These are phyloP conservation scores for Candida berthetii DNA, from an alignment of 805 yeast genomes.

Conservation along the genomic window DNA sequence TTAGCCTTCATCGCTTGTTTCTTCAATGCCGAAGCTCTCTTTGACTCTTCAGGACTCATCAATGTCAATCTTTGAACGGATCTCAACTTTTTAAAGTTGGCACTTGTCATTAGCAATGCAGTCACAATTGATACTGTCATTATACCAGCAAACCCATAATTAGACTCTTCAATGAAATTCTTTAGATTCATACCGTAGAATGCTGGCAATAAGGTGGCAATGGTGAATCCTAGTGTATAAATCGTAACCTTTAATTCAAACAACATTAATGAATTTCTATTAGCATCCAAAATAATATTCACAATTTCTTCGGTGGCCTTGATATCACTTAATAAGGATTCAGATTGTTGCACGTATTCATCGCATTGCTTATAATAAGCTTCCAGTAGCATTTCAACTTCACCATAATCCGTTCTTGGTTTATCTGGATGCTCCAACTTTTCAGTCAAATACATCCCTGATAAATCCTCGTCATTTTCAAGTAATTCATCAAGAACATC, in stretches of 20 bases:
- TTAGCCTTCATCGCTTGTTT: not conserved
- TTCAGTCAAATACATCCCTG: constrained; percentile 68
- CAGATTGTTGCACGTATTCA: constrained; percentile 89
- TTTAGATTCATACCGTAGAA: constrained; percentile 85
- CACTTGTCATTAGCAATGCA: constrained; percentile 47
- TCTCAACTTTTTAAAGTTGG: constrained; percentile 50
- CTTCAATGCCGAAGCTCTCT: constrained; percentile 3
- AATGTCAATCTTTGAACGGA: constrained; percentile 64
- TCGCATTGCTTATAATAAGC: constrained; percentile 89
- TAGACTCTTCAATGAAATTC: constrained; percentile 68
- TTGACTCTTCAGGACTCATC: constrained; percentile 27
- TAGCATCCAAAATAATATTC: constrained; percentile 85
- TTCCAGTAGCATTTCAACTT: constrained; percentile 82
- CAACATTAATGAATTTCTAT: constrained; percentile 84
- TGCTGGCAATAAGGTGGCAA: constrained; percentile 81
- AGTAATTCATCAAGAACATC: constrained; percentile 78
- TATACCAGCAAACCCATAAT: constrained; percentile 56
- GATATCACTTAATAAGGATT: constrained; percentile 74
- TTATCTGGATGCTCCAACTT: constrained; percentile 15
- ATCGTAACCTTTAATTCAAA: constrained; percentile 79
- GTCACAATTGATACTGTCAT: constrained; percentile 43
- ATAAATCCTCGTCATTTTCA: constrained; percentile 82
- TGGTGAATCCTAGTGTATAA: constrained; percentile 78
- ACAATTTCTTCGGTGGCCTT: constrained; percentile 90
- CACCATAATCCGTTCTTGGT: constrained; percentile 43